Evolutionary conservation across 192 early-diverging fungal genomes (phyloP).

Genomic region (Borealophlyctis nickersoniae): DNA sequence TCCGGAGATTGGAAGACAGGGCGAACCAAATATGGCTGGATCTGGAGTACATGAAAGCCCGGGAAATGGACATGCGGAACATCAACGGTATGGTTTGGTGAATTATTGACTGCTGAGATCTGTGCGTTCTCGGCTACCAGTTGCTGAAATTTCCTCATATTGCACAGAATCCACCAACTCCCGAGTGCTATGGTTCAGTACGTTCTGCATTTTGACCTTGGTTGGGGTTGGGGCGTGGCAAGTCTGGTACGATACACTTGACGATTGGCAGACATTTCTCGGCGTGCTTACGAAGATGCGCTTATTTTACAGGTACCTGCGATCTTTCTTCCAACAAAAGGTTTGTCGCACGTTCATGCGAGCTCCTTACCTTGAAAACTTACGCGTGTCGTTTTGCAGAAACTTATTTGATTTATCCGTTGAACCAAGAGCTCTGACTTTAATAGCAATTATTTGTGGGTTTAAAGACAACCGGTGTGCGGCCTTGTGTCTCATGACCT

Average conservation of each 20-base stretch:
- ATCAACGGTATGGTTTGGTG: conserved; percentile 53
- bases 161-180: conserved; percentile 83
- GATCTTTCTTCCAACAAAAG: conserved; percentile 85
- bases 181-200: conserved; percentile 78
- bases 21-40: conserved; percentile 77
- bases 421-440: no score
- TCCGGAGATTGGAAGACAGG: conserved; percentile 73
- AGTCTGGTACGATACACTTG: conserved; percentile 80
- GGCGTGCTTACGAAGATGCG: no score
- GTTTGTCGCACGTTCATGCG: no score
- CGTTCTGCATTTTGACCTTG: conserved; percentile 70
- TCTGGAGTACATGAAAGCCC: conserved; percentile 77
- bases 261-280: no score
- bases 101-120: neutral
- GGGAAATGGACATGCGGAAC: conserved; percentile 81
- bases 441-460: no score
- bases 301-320: no score
- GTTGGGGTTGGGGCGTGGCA: conserved; percentile 74
- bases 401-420: no score
- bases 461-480: no score
- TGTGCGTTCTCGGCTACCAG: neutral
- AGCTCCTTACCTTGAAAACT: no score
- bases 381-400: no score
- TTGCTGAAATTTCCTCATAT: conserved; percentile 3
- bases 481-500: no score